These are phyloP conservation scores for Musa itinerans DNA, from an alignment of 176 grass and related monocot genomes.

Conservation along the genomic window DNA sequence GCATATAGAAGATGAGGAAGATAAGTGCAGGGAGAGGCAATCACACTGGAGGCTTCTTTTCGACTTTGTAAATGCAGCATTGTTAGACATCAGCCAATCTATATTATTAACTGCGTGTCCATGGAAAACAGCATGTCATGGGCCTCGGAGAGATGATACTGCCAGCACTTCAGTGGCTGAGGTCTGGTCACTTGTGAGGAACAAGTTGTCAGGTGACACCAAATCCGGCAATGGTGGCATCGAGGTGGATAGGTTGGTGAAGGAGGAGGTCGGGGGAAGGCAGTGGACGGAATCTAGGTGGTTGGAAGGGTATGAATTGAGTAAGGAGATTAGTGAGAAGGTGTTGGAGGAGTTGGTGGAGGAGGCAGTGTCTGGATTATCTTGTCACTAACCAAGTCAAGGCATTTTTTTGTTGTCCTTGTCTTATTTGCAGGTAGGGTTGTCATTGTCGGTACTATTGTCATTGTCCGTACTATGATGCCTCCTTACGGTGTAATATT, in stretches of 20 bases:
- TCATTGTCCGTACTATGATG: not conserved
- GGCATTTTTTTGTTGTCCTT: not conserved
- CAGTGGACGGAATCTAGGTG: constrained; percentile 18
- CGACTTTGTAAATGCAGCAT: constrained; percentile 63
- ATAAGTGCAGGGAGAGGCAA: constrained; percentile 21
- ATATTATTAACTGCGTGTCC: constrained; percentile 41
- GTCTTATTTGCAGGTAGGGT: too few species aligned
- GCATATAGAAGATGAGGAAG: constrained; percentile 30
- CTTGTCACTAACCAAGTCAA: constrained; percentile 7
- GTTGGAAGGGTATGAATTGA: constrained; percentile 53
- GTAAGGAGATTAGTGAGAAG: constrained; percentile 31
- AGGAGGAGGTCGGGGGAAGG: constrained; percentile 43
- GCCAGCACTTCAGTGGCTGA: constrained; percentile 19
- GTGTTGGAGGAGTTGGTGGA: constrained; percentile 61
- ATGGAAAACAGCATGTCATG: constrained; percentile 28
- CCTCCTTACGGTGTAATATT: not conserved
- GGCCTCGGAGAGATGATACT: constrained; percentile 13
- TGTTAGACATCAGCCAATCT: constrained; percentile 41
- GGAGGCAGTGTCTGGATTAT: constrained; percentile 46
- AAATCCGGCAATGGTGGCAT: constrained; percentile 31
- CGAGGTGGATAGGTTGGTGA: constrained; percentile 58
- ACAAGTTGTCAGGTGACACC: constrained; percentile 52
- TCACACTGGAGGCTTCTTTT: constrained; percentile 57
- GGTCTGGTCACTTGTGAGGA: constrained; percentile 58
- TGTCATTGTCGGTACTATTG: not conserved